phyloP scores from a whole-genome alignment of 2,329 filamentous ascomycete species.

The Aureobasidium sp. region DNA sequence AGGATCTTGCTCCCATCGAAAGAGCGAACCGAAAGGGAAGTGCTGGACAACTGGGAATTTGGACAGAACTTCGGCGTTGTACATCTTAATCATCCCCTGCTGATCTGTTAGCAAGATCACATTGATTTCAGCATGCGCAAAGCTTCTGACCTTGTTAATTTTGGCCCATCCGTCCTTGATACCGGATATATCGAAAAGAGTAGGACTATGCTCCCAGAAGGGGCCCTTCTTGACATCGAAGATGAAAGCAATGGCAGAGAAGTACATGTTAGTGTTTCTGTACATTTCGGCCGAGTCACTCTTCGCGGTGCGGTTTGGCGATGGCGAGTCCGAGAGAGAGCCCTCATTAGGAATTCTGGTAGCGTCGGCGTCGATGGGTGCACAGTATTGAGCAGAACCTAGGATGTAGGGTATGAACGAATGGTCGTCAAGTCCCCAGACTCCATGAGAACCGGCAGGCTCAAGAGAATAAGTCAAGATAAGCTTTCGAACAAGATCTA shows the following conservation, averaged over 20 bases:
- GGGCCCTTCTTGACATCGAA: conserved; percentile 93
- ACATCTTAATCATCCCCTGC: conserved; percentile 98
- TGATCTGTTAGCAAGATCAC: background rate
- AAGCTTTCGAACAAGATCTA: conserved; percentile 69
- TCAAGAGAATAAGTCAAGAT: conserved; percentile 90
- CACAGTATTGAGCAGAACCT: conserved; percentile 80
- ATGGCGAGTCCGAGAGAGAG: conserved; percentile 59
- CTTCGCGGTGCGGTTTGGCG: conserved; percentile 57
- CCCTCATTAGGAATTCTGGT: conserved; percentile 58
- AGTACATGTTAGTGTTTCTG: conserved; percentile 60
- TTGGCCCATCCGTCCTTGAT: conserved; percentile 89
- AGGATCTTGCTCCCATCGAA: conserved; percentile 40
- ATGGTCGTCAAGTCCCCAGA: conserved; percentile 98
- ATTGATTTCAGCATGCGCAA: background rate
- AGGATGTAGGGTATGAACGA: conserved; percentile 91
- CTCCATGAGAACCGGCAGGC: conserved; percentile 89
- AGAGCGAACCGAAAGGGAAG: conserved; percentile 50
- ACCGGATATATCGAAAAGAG: conserved; percentile 88
- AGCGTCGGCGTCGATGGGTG: conserved; percentile 40
- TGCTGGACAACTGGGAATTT: conserved; percentile 99
- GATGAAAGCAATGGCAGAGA: conserved; percentile 92
- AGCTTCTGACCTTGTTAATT: conserved; percentile 58
- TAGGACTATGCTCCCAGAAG: conserved; percentile 90
- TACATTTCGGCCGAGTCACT: conserved; percentile 33
- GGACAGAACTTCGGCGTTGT: conserved; percentile 87